Evolutionary conservation across 2,329 filamentous ascomycete genomes (phyloP).

Genomic region (Fusarium siculi): DNA sequence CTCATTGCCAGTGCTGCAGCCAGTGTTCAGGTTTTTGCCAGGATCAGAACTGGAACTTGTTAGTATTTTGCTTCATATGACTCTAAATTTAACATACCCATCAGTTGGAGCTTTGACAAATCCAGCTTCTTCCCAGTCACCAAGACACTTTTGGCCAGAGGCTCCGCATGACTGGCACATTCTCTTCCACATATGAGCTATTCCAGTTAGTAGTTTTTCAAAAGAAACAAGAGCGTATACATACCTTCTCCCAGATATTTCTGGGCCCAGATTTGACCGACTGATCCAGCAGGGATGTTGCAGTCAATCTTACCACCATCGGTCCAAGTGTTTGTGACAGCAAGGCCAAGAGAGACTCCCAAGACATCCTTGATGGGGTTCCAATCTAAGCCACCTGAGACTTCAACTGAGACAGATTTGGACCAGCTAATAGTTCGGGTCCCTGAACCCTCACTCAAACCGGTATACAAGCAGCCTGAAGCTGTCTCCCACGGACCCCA

Average conservation of each 20-base stretch:
- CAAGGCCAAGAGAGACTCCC: background rate
- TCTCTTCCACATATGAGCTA: background rate
- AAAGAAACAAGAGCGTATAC: too few species aligned
- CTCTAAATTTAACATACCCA: fast-evolving
- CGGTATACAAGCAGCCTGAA: background rate
- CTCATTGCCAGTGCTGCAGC: background rate
- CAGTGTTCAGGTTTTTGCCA: fast-evolving
- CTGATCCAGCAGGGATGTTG: background rate
- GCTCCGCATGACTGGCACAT: background rate
- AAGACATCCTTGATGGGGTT: background rate
- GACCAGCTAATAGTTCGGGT: background rate
- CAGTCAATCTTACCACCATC: background rate
- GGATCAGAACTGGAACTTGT: background rate
- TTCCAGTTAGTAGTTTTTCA: fast-evolving
- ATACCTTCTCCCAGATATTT: background rate
- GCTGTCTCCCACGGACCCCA: background rate
- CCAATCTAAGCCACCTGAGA: background rate
- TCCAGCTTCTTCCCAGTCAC: background rate
- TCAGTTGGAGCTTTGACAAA: background rate
- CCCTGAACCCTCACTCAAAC: background rate
- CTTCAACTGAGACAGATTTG: background rate
- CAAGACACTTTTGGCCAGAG: background rate
- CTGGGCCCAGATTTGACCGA: background rate
- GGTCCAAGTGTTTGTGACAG: background rate
- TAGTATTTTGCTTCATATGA: fast-evolving